Percentiles rank a stretch among this genome's conserved stretches.
Conservation (phyloP, 2,329 filamentous ascomycete species). For the Phyllosticta citribraziliensis region DNA sequence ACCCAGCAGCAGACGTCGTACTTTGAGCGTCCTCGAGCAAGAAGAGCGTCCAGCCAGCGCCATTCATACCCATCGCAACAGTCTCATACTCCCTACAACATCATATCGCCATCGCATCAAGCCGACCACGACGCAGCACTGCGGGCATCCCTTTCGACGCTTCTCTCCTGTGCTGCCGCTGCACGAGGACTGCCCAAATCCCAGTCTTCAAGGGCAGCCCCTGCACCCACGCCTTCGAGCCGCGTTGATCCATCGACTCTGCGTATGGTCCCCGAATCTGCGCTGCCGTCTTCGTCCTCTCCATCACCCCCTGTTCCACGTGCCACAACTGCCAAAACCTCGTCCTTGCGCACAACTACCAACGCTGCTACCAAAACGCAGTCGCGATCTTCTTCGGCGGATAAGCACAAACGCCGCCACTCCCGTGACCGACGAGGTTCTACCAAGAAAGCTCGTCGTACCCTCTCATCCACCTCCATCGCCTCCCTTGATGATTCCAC, state of each 20-base stretch:
- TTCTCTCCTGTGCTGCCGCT: slow-evolving; percentile 89
- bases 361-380: slow-evolving; percentile 12
- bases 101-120: slow-evolving; percentile 65
- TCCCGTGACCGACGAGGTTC: slow-evolving; percentile 8
- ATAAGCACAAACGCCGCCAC: slow-evolving; percentile 13
- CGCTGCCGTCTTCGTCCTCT: slow-evolving; percentile 33
- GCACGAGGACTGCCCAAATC: slow-evolving; percentile 69
- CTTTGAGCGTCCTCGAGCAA: slow-evolving; percentile 26
- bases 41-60: slow-evolving; percentile 25
- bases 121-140: slow-evolving; percentile 89
- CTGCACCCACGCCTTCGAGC: slow-evolving; percentile 15
- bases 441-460: slow-evolving; percentile 4
- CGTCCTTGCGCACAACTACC: slow-evolving; percentile 20
- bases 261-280: slow-evolving; percentile 50
- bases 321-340: slow-evolving; percentile 18
- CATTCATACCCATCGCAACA: slow-evolving; percentile 29
- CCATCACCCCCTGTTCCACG: slow-evolving; percentile 17
- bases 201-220: slow-evolving; percentile 9
- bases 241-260: slow-evolving; percentile 44
- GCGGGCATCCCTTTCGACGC: slow-evolving; percentile 83
- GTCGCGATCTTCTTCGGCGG: slow-evolving; percentile 2
- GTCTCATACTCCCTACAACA: slow-evolving; percentile 51
- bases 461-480: slow-evolving; percentile 14
- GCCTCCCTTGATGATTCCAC: slow-evolving; percentile 21
- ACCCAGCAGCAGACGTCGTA: slow-evolving; percentile 30